Evolutionary conservation across 2,329 filamentous ascomycete genomes (phyloP), one percentile per base, ranked within the genome.

Genomic region (Lithohypha guttulata): DNA sequence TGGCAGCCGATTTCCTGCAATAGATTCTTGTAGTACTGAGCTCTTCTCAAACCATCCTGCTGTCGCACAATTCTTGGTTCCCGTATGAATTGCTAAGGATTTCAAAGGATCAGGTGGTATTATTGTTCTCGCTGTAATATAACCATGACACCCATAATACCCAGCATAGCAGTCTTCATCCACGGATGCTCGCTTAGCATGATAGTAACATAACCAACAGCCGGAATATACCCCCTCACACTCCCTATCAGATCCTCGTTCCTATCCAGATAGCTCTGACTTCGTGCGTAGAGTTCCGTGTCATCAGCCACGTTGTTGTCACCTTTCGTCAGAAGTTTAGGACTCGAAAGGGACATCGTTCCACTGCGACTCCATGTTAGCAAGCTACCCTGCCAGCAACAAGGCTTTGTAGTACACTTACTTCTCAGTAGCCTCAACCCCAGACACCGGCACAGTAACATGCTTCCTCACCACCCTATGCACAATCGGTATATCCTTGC

Each of bases 401-500:
- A 10, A 9, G 22, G 22, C 3, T 25, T 15, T 25, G n/a, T 15
- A 11, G n/a, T 10, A 11, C 18, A 14, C 55, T 29, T 58, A 59
- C 51, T 59, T 62, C 21, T 51, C 34, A 44, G 54, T 58, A 10
- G 44, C 53, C 38, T 59, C 56, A 7, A 61, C 50, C 3, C 42
- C 22, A 9, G 23, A 20, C 8, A 39, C 21, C 10, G 34, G 27
- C 3, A 40, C 30, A 15, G 45, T 42, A 43, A 74, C 73, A 59
- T 75, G 79, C 48, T 70, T 69, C 63, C 87, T 75, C 39, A 96
- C 81, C 7, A 96, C 74, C 35, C 91, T 71, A 66, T 98, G 91
- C 50, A 98, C 91, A 61, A 98, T 98, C 20, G 91, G 91, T 48
- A 98, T 96, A 50, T 94, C 84, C 69, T 96, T 98, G 42, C 81